phyloP scores from a whole-genome alignment of 768 basidiomycete species.

The Scleroderma citrinum region DNA sequence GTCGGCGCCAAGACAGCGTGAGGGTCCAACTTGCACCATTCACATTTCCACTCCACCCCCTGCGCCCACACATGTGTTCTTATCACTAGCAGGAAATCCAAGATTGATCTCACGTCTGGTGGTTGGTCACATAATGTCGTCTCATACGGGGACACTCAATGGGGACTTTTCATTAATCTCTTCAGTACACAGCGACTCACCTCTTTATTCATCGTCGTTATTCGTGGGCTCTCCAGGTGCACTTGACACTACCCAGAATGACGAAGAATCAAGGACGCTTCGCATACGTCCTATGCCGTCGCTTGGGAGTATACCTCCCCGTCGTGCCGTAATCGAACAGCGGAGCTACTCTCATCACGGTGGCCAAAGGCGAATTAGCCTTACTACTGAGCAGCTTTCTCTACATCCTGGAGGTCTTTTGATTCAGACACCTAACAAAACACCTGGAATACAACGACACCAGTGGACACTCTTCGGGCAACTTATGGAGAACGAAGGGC shows the following conservation, averaged over 20 bases:
- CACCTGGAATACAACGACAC: constrained; percentile 20
- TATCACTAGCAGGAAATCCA: not conserved
- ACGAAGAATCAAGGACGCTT: constrained; percentile 9
- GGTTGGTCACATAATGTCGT: not conserved
- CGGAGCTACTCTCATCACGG: constrained; percentile 9
- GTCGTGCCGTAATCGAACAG: constrained; percentile 2
- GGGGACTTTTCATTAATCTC: constrained; percentile 87
- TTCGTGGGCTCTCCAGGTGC: constrained; percentile 26
- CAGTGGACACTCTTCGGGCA: constrained; percentile 68
- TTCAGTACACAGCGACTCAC: constrained; percentile 14
- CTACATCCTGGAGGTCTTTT: constrained; percentile 7
- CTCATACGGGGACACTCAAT: constrained; percentile 57
- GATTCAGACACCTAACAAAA: not conserved
- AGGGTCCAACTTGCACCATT: too few relatives aligned
- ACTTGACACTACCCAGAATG: constrained; percentile 1
- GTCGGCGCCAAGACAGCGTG: too few relatives aligned
- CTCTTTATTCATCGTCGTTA: not conserved
- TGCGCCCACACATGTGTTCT: not conserved
- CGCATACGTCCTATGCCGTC: constrained; percentile 16
- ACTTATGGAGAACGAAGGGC: constrained; percentile 63
- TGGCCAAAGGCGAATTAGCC: constrained; percentile 8
- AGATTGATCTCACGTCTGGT: not conserved
- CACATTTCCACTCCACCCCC: too few relatives aligned
- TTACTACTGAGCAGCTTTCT: constrained; percentile 13
- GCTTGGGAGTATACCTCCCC: not conserved